Conservation (phyloP, 2,329 filamentous ascomycete species). For the Anthostomella pinea region DNA sequence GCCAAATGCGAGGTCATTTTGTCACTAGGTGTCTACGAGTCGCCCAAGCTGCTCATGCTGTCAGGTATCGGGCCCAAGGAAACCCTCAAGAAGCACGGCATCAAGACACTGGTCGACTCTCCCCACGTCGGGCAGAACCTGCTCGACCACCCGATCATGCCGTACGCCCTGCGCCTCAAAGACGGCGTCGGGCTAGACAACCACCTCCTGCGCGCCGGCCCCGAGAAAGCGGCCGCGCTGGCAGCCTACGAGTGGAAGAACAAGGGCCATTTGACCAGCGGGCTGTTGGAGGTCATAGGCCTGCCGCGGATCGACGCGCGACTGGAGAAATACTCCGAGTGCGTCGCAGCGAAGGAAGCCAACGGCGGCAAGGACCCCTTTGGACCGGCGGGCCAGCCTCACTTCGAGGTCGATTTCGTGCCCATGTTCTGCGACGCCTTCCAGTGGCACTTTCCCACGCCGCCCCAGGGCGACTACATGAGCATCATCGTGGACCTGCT, state of each 20-base stretch:
- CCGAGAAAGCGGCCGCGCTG: slow-evolving; percentile 33
- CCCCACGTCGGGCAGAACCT: slow-evolving; percentile 64
- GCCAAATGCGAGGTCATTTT: slow-evolving; percentile 50
- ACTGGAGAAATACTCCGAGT: slow-evolving; percentile 47
- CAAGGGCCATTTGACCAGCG: slow-evolving; percentile 38
- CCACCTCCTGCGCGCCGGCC: slow-evolving; percentile 37
- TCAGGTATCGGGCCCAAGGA: slow-evolving; percentile 58
- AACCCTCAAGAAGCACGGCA: slow-evolving; percentile 52
- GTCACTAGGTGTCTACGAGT: slow-evolving; percentile 56
- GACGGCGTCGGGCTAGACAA: slow-evolving; percentile 40
- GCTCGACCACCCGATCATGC: slow-evolving; percentile 58
- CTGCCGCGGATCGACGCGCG: slow-evolving; percentile 57
- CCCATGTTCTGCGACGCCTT: slow-evolving; percentile 51
- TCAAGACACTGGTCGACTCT: slow-evolving; percentile 52
- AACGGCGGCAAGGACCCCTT: slow-evolving; percentile 52
- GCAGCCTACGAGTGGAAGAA: slow-evolving; percentile 36
- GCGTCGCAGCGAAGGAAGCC: slow-evolving; percentile 39
- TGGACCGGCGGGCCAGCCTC: slow-evolving; percentile 53
- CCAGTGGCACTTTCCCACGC: slow-evolving; percentile 45
- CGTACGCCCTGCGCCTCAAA: slow-evolving; percentile 45
- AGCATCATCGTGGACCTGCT: slow-evolving; percentile 53
- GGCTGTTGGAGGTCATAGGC: slow-evolving; percentile 50
- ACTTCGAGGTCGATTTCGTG: slow-evolving; percentile 63
- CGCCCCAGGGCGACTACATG: slow-evolving; percentile 45
- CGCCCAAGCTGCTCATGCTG: slow-evolving; percentile 63